Evolutionary conservation across 768 basidiomycete species (phyloP).

Genomic region (Lactarius hatsudake): DNA sequence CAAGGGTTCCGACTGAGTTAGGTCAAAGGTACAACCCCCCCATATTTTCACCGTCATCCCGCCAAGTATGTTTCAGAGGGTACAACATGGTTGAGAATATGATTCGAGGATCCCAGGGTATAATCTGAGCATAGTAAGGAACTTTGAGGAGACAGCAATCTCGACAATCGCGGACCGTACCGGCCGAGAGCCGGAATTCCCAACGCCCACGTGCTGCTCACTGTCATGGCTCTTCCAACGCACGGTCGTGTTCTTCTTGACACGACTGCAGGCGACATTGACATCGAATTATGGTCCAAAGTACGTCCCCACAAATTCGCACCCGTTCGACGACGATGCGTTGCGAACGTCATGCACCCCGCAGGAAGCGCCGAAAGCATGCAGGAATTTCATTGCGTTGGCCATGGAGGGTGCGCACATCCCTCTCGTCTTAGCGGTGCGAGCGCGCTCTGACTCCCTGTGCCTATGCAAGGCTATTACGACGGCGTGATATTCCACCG

Average conservation of each 20-base stretch:
- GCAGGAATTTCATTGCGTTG: constrained; percentile 84
- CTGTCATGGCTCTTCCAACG: constrained; percentile 75
- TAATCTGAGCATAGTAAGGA: too few species aligned
- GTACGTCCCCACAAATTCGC: constrained; percentile 37
- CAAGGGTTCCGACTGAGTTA: too few species aligned
- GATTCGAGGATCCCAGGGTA: too few species aligned
- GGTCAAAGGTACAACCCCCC: too few species aligned
- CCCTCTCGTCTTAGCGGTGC: not conserved
- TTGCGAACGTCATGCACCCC: not conserved
- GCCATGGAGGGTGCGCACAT: constrained; percentile 78
- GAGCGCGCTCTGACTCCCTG: not conserved
- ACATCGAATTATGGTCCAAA: constrained; percentile 93
- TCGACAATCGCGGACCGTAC: too few species aligned
- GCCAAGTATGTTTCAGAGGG: too few species aligned
- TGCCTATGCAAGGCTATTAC: constrained; percentile 71
- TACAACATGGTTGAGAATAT: too few species aligned
- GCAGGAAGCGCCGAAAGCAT: constrained; percentile 92
- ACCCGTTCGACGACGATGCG: not conserved
- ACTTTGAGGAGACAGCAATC: too few species aligned
- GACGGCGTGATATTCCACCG: constrained; percentile 95
- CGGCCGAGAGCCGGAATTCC: not conserved
- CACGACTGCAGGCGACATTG: constrained; percentile 84
- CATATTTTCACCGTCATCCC: too few species aligned
- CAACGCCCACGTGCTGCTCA: not conserved
- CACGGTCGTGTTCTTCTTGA: constrained; percentile 83